A percentile compares a stretch with the other conserved stretches of the same genome.
These are phyloP conservation scores for Aspergillus bridgeri DNA, from an alignment of 495 filamentous ascomycete species.

Conservation along the genomic window DNA sequence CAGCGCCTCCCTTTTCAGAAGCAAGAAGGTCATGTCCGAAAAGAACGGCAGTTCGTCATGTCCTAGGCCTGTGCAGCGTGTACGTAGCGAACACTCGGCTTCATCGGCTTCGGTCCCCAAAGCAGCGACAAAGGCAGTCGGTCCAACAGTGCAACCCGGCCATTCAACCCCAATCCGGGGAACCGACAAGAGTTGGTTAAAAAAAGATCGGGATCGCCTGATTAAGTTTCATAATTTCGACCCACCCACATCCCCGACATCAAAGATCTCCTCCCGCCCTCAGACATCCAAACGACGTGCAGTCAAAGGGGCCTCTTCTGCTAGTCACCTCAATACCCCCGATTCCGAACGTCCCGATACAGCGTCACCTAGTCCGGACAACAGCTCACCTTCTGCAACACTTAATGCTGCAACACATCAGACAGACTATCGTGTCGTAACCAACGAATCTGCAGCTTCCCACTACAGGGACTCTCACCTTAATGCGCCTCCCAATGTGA, in stretches of 20 bases:
- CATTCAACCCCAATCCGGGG: slow-evolving; percentile 4
- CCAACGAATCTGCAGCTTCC: slow-evolving; percentile 1
- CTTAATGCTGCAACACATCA: neutral
- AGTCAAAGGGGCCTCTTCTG: neutral
- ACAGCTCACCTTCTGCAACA: neutral
- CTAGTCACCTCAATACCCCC: neutral
- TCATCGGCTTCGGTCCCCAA: neutral
- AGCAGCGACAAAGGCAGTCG: neutral
- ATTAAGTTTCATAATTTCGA: slow-evolving; percentile 35
- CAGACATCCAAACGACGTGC: slow-evolving; percentile 11
- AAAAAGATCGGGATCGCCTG: slow-evolving; percentile 29
- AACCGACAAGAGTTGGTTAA: slow-evolving; percentile 33
- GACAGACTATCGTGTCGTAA: neutral
- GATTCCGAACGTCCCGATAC: neutral
- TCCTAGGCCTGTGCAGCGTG: neutral
- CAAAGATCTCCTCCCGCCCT: slow-evolving; percentile 22
- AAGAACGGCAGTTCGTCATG: neutral
- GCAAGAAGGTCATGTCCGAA: neutral
- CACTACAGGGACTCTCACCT: neutral
- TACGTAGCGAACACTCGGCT: neutral
- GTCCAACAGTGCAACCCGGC: slow-evolving; percentile 2
- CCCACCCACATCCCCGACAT: slow-evolving; percentile 41
- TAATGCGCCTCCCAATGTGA: neutral
- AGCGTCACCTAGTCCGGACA: neutral
- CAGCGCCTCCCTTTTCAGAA: neutral